Evolutionary conservation across 2,329 filamentous ascomycete genomes (phyloP).

Genomic region (Cladosporium cucumerinum): DNA sequence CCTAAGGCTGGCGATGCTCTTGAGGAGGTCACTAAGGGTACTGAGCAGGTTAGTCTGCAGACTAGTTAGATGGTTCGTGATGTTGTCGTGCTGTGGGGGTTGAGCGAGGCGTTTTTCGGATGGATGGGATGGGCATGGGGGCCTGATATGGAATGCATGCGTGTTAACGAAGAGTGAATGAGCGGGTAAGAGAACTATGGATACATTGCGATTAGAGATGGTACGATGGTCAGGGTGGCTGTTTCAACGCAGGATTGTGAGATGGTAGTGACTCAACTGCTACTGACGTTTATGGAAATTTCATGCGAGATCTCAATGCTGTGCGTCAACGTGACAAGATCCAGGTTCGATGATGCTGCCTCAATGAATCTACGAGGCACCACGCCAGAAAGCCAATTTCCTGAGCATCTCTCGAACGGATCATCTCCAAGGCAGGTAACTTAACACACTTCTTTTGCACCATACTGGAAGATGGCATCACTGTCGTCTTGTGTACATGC

Average conservation of each 20-base stretch:
- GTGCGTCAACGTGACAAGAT: background rate
- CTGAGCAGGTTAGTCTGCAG: slow-evolving; percentile 45
- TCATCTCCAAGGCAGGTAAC: background rate
- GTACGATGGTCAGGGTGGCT: background rate
- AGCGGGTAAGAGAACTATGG: background rate
- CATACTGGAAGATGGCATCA: background rate
- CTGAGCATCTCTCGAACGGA: background rate
- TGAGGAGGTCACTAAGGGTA: slow-evolving; percentile 45
- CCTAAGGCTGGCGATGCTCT: slow-evolving; percentile 38
- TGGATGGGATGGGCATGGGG: background rate
- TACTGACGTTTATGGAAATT: background rate
- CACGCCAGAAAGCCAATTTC: background rate
- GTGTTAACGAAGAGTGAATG: background rate
- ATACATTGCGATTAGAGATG: background rate
- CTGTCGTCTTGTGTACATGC: background rate
- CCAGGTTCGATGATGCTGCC: background rate
- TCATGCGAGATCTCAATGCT: background rate
- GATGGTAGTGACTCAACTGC: background rate
- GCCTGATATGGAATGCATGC: background rate
- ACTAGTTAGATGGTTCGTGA: slow-evolving; percentile 28
- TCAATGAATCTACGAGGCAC: background rate
- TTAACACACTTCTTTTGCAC: too few relatives aligned
- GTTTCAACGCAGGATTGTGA: background rate
- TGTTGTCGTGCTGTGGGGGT: background rate
- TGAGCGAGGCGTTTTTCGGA: slow-evolving; percentile 11